Evolutionary conservation across 2,329 filamentous ascomycete species (phyloP), one percentile per base, ranked within the genome.

Genomic region (Penicillium aurantiogriseum): DNA sequence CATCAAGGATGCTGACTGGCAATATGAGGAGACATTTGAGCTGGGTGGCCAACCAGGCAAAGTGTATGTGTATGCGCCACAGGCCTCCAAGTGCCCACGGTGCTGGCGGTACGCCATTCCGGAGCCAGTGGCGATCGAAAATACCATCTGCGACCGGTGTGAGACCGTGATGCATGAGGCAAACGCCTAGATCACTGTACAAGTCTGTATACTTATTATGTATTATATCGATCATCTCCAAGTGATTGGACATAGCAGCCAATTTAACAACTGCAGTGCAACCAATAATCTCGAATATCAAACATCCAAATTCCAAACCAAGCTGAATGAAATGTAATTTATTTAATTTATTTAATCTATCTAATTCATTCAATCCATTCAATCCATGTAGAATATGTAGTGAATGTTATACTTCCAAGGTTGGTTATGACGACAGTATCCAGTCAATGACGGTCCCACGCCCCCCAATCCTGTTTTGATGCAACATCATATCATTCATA

Each of bases 71-170:
- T 78, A 79, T 61, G 71, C 81, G 10, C 81, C 86, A 0, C 72
- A 72, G 15, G 74, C 77, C 13, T 76, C 81, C 46, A 99, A 97
- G 74, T 99, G 94, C 72, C 81, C 85, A 0, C 82, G 94, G 50
- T 99, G 94, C 76, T 99, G 94, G 94, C 85, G 89, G 60, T 96
- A 91, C 73, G 81, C 89, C 25, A 87, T 89, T n/a, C 79, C 83
- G 21, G 65, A 72, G 44, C 43, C 64, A 4, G 51, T 62, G 50
- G 61, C 65, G n/a, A 75, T 76, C 47, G 81, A 88, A 64, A 85
- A 89, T 19, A 73, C 78, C 39, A 76, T 96, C 19, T 97, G 93
- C 74, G 76, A 74, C 48, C 80, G 91, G 69, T 97, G 93, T 72
- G 85, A 87, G 31, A 82, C 85, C 13, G 84, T 88, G 36, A 82